Evolutionary conservation across 2,329 filamentous ascomycete genomes (phyloP).

Genomic region (Metarhizium brunneum): DNA sequence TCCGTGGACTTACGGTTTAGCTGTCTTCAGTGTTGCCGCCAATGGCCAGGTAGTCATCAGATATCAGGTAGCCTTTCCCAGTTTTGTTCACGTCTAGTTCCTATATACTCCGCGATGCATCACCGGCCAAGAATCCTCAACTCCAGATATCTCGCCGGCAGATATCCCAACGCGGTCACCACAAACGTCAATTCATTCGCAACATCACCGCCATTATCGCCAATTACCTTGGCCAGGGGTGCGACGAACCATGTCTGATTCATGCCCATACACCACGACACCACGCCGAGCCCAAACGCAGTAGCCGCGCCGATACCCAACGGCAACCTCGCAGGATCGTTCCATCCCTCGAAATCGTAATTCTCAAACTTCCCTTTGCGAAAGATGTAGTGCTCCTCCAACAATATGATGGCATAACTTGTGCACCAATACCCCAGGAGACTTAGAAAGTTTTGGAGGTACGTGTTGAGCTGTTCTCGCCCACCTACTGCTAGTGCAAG

Average conservation of each 20-base stretch:
- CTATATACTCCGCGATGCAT: background rate
- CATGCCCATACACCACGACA: slow-evolving; percentile 43
- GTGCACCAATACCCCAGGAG: slow-evolving; percentile 37
- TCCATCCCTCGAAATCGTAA: slow-evolving; percentile 35
- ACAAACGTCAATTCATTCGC: slow-evolving; percentile 33
- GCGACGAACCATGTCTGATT: slow-evolving; percentile 46
- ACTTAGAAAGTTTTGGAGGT: slow-evolving; percentile 33
- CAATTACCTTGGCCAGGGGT: slow-evolving; percentile 43
- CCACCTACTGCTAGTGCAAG: slow-evolving; percentile 31
- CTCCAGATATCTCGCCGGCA: slow-evolving; percentile 32
- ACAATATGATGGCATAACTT: slow-evolving; percentile 29
- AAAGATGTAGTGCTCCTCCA: slow-evolving; percentile 34
- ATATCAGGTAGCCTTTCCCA: too few species aligned
- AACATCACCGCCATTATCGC: slow-evolving; percentile 51
- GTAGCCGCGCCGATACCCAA: slow-evolving; percentile 31
- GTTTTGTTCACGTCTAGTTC: too few species aligned
- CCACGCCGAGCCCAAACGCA: slow-evolving; percentile 32
- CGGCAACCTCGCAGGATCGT: slow-evolving; percentile 30
- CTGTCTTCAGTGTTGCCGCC: too few species aligned
- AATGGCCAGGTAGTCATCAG: too few species aligned
- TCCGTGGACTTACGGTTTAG: too few species aligned
- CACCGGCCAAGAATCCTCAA: slow-evolving; percentile 16
- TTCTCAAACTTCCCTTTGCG: slow-evolving; percentile 28
- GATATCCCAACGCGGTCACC: slow-evolving; percentile 29
- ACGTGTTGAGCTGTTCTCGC: slow-evolving; percentile 28